These are phyloP conservation scores for Coprinopsis cinerea DNA, from an alignment of 768 basidiomycete species.

Conservation along the genomic window DNA sequence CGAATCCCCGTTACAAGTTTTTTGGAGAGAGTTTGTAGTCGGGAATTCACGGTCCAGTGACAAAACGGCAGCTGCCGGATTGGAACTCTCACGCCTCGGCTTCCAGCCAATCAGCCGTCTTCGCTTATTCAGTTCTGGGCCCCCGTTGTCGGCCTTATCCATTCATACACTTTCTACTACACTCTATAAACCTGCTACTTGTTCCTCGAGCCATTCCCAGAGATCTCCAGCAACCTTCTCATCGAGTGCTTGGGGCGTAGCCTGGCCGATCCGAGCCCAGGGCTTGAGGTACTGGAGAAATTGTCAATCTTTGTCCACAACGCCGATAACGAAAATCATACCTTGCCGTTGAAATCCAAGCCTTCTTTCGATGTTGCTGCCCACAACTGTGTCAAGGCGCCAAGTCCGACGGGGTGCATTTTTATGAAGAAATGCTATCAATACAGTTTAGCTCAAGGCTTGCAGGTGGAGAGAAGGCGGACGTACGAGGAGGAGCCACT, in stretches of 20 bases:
- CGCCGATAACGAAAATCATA: constrained; percentile 13
- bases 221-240: constrained; percentile 19
- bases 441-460: not conserved
- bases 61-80: constrained; percentile 24
- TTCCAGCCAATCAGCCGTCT: constrained; percentile 1
- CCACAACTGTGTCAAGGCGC: constrained; percentile 45
- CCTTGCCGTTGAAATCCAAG: constrained; percentile 39
- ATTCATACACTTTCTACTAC: not conserved
- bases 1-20: constrained; percentile 20
- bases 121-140: not conserved
- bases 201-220: constrained; percentile 32
- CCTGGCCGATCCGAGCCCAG: constrained; percentile 25
- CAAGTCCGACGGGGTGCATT: constrained; percentile 27
- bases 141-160: not conserved
- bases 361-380: constrained; percentile 42
- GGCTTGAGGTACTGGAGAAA: constrained; percentile 25
- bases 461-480: not conserved
- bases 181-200: constrained; percentile 13
- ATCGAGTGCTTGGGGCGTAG: constrained; percentile 17
- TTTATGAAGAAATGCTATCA: not conserved
- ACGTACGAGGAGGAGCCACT: not conserved
- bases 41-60: constrained; percentile 28
- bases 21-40: constrained; percentile 21
- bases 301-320: not conserved
- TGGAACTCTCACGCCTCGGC: constrained; percentile 2